Conservation (phyloP, 2,329 filamentous ascomycete species). For the Cordyceps cicadae region DNA sequence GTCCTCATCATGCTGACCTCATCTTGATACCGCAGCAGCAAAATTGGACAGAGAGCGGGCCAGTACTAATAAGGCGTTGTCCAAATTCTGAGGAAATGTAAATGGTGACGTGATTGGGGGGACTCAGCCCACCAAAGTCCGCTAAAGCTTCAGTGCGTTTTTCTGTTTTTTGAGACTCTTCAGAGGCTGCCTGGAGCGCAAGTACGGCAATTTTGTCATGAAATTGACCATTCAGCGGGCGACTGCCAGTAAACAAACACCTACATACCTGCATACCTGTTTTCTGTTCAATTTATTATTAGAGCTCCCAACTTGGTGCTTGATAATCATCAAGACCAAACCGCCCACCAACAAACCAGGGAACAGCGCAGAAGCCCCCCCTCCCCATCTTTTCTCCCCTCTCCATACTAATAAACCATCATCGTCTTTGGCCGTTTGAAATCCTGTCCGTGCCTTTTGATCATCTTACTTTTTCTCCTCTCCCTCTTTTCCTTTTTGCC, state of each 20-base stretch:
- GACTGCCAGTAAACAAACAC: no score
- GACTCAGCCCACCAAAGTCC: background rate
- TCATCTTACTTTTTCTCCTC: background rate
- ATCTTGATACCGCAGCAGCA: background rate
- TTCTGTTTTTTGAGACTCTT: no score
- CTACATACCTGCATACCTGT: no score
- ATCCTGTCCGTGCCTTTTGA: background rate
- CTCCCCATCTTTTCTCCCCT: background rate
- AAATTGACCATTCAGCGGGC: no score
- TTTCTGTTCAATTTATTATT: no score
- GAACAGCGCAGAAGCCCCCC: background rate
- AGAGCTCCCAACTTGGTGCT: background rate
- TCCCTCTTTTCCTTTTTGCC: background rate
- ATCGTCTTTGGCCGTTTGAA: background rate
- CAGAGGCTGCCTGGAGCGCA: no score
- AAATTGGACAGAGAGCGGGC: background rate
- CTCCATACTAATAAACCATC: background rate
- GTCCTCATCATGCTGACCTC: background rate
- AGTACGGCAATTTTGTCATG: no score
- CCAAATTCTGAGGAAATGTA: no score
- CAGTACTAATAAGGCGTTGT: no score
- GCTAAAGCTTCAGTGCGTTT: background rate
- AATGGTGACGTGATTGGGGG: no score
- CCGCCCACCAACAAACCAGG: background rate
- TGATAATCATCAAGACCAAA: conserved; percentile 6